Percentiles rank a stretch among this genome's conserved stretches.
These are phyloP conservation scores for Darksidea phi DNA, from an alignment of 495 filamentous ascomycete species.

Conservation along the genomic window DNA sequence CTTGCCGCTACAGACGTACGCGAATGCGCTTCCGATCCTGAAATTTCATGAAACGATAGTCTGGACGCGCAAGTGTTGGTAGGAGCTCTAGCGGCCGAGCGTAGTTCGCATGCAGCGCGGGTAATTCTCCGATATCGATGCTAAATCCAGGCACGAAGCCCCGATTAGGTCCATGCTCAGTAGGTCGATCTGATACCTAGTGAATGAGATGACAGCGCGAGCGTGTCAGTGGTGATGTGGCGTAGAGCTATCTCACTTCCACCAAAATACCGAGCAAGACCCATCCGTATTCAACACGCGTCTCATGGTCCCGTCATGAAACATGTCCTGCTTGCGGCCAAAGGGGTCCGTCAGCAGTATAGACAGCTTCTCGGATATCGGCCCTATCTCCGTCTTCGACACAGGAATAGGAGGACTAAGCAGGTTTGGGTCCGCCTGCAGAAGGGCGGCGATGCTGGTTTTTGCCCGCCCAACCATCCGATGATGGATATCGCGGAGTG, in stretches of 20 bases:
- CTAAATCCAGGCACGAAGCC: too few species aligned
- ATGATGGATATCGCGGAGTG: constrained; percentile 23
- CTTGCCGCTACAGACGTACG: too few species aligned
- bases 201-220: too few species aligned
- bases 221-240: too few species aligned
- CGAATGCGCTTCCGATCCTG: too few species aligned
- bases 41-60: too few species aligned
- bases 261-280: constrained; percentile 30
- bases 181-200: too few species aligned
- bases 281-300: constrained; percentile 28
- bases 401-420: constrained; percentile 28
- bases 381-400: constrained; percentile 25
- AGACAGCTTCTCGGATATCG: constrained; percentile 25
- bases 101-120: too few species aligned
- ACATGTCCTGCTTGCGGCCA: constrained; percentile 20
- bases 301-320: constrained; percentile 1
- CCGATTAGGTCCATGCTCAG: too few species aligned
- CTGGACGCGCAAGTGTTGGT: too few species aligned
- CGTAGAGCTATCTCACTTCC: constrained; percentile 10
- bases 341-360: constrained; percentile 30
- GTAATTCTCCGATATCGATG: too few species aligned
- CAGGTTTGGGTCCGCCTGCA: constrained; percentile 17
- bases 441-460: constrained; percentile 31
- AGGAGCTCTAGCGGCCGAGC: too few species aligned
- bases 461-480: constrained; percentile 20